phyloP scores from a whole-genome alignment of 106 monocot genomes.

The Dioscorea dumetorum region DNA sequence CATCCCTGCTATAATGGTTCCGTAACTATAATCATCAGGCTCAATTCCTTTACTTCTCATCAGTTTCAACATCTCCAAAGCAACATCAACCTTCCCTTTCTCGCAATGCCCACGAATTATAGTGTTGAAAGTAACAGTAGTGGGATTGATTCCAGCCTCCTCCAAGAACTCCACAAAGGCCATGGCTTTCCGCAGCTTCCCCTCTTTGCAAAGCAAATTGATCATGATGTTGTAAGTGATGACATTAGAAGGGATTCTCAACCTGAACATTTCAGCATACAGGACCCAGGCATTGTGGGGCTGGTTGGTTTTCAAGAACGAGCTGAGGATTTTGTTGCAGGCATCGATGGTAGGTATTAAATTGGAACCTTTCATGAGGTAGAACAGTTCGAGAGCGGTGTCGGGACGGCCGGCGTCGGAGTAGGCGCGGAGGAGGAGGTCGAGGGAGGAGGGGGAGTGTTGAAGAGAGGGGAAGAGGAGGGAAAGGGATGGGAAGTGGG shows the following conservation, averaged over 20 bases:
- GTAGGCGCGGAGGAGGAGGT: constrained; percentile 38
- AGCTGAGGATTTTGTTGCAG: constrained; percentile 36
- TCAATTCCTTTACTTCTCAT: constrained; percentile 46
- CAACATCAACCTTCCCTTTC: constrained; percentile 38
- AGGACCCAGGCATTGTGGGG: constrained; percentile 43
- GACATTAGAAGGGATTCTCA: constrained; percentile 44
- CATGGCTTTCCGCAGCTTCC: constrained; percentile 65
- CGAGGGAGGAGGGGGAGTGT: constrained; percentile 8
- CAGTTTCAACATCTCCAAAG: constrained; percentile 29
- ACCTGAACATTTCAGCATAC: constrained; percentile 77
- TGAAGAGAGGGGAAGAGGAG: constrained; percentile 4
- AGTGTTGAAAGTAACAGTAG: constrained; percentile 66
- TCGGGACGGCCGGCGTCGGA: constrained; percentile 23
- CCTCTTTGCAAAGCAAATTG: constrained; percentile 65
- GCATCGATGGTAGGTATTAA: constrained; percentile 23
- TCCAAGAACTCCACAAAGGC: constrained; percentile 63
- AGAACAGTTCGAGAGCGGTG: constrained; percentile 34
- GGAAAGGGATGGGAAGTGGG: neutral
- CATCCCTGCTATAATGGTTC: constrained; percentile 39
- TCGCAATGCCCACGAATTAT: constrained; percentile 55
- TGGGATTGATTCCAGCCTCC: constrained; percentile 45
- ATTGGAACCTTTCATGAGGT: constrained; percentile 19
- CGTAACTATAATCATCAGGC: constrained; percentile 68
- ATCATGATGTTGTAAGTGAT: constrained; percentile 91
- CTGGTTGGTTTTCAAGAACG: constrained; percentile 18